phyloP scores from a whole-genome alignment of 208 protist species.

The Trypanosoma congolense region DNA sequence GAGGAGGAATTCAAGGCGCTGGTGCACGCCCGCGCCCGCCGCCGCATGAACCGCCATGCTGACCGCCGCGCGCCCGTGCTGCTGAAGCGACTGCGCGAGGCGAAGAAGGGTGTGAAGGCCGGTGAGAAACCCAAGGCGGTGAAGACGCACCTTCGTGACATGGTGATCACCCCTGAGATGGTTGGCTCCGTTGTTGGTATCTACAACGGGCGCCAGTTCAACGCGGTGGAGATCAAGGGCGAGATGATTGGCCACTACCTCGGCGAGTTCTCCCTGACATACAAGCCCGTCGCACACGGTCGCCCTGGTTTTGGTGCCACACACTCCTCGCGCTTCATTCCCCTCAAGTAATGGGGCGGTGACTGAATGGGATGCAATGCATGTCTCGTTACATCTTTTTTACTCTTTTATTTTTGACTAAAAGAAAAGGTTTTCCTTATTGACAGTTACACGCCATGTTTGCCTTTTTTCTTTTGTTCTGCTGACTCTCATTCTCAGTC shows the following conservation, averaged over 20 bases:
- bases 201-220: slow-evolving; percentile 99
- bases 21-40: slow-evolving; percentile 90
- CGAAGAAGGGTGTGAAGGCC: slow-evolving; percentile 92
- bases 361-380: background rate
- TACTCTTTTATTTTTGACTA: slow-evolving; percentile 22
- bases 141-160: slow-evolving; percentile 99
- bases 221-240: slow-evolving; percentile 98
- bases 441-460: slow-evolving; percentile 9
- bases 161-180: slow-evolving; percentile 99
- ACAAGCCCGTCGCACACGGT: slow-evolving; percentile 99
- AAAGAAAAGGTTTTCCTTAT: no score
- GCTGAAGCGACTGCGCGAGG: slow-evolving; percentile 96
- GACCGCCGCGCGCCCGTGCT: slow-evolving; percentile 91
- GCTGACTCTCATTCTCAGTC: no score
- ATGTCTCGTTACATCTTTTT: slow-evolving; percentile 7
- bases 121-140: slow-evolving; percentile 97
- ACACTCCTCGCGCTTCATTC: slow-evolving; percentile 91
- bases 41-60: slow-evolving; percentile 92
- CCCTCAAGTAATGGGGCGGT: slow-evolving; percentile 46
- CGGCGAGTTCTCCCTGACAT: slow-evolving; percentile 99
- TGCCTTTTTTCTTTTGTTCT: no score
- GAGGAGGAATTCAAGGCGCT: slow-evolving; percentile 93
- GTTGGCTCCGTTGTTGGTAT: slow-evolving; percentile 98
- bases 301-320: slow-evolving; percentile 99
- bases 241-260: slow-evolving; percentile 99